These are phyloP conservation scores for Pyrus pyrifolia DNA, from an alignment of 306 rosid genomes.

Conservation along the genomic window DNA sequence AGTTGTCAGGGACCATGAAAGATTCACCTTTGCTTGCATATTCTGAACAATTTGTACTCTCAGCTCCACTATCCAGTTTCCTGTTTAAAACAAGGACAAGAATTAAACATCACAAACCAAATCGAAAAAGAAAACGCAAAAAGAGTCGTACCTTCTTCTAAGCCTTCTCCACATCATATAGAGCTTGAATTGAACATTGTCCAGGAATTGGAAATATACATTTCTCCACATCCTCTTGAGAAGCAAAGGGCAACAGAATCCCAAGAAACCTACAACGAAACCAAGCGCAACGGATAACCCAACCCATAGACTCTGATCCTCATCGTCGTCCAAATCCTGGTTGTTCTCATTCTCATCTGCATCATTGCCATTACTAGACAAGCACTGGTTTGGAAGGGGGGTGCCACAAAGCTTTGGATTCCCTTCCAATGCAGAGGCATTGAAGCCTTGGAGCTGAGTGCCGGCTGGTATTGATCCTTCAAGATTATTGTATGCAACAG, in stretches of 20 bases:
- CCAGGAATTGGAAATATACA: neutral
- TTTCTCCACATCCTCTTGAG: neutral
- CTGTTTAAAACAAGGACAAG: too few species aligned
- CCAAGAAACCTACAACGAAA: neutral
- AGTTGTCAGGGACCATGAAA: too few species aligned
- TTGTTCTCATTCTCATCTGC: neutral
- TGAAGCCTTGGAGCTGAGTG: conserved; percentile 7
- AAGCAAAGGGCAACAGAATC: neutral
- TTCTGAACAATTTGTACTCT: too few species aligned
- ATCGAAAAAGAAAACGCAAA: too few species aligned
- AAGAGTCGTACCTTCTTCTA: too few species aligned
- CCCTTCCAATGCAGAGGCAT: neutral
- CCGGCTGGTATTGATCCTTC: conserved; percentile 1
- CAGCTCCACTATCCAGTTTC: too few species aligned
- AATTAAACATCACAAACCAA: too few species aligned
- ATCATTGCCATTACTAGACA: neutral
- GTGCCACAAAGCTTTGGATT: conserved; percentile 2
- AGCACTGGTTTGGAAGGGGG: conserved; percentile 1
- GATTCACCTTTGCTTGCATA: too few species aligned
- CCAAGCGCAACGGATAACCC: neutral
- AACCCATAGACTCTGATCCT: neutral
- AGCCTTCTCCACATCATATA: neutral
- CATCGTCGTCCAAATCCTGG: neutral
- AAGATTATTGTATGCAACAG: neutral
- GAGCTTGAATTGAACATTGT: neutral